A percentile compares a stretch with the other conserved stretches of the same genome.
These are phyloP conservation scores for Sclerotinia spermophila DNA, from an alignment of 2,329 filamentous ascomycete genomes.

Conservation along the genomic window DNA sequence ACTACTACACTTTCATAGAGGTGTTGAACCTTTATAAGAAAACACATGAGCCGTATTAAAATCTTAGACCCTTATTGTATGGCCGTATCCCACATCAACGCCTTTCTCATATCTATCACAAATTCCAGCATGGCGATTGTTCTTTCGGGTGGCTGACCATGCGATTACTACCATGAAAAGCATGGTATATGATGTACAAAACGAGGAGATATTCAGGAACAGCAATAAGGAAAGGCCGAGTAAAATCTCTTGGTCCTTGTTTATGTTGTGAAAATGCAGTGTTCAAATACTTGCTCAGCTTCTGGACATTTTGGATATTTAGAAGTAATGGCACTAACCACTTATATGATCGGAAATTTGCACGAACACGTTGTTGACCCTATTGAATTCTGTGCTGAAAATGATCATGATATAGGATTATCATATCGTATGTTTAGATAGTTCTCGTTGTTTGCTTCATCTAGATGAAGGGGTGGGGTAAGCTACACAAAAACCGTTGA, in stretches of 20 bases:
- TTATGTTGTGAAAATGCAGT: conserved; percentile 18
- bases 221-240: conserved; percentile 5
- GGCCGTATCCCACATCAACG: background rate
- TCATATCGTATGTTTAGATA: background rate
- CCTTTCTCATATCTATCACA: background rate
- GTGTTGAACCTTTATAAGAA: background rate
- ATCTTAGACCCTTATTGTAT: background rate
- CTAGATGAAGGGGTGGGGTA: background rate
- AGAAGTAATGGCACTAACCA: background rate
- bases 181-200: conserved; percentile 14
- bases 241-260: background rate
- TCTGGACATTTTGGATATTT: background rate
- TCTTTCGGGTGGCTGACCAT: conserved; percentile 8
- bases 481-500: background rate
- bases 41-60: background rate
- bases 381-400: background rate
- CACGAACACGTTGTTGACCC: background rate
- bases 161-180: conserved; percentile 10
- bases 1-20: background rate
- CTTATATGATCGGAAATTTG: background rate
- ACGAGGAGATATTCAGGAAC: conserved; percentile 6
- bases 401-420: background rate
- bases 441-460: conserved; percentile 7
- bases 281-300: conserved; percentile 14
- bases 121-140: conserved; percentile 1